Evolutionary conservation across 1,139 yeast genomes (phyloP).

Genomic region (Scheffersomyces stambukii): DNA sequence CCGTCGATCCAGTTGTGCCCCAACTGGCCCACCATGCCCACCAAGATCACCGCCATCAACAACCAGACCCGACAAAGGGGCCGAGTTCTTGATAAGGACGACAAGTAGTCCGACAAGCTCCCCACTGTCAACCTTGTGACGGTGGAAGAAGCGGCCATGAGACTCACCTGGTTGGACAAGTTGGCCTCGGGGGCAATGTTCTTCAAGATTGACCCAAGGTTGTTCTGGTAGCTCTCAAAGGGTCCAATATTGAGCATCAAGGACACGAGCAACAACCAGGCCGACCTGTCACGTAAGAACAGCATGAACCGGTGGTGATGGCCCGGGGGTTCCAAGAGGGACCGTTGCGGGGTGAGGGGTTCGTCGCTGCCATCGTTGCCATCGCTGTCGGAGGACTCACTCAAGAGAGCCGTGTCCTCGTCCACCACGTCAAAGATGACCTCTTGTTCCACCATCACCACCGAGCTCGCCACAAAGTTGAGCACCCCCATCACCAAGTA

Average conservation of each 20-base stretch:
- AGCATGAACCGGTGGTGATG: slow-evolving; percentile 45
- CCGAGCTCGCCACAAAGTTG: slow-evolving; percentile 60
- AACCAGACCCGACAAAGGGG: slow-evolving; percentile 41
- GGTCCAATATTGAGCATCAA: slow-evolving; percentile 78
- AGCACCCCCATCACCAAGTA: slow-evolving; percentile 54
- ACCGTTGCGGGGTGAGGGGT: slow-evolving; percentile 18
- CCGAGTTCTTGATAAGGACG: slow-evolving; percentile 17
- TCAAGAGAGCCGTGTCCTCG: slow-evolving; percentile 17
- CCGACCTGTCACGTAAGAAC: slow-evolving; percentile 60
- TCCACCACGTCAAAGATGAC: slow-evolving; percentile 33
- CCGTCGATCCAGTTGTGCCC: slow-evolving; percentile 6
- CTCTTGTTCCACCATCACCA: slow-evolving; percentile 61
- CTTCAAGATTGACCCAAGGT: slow-evolving; percentile 64
- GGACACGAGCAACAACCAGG: slow-evolving; percentile 61
- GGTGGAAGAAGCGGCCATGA: slow-evolving; percentile 40
- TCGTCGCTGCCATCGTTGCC: not conserved
- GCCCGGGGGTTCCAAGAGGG: slow-evolving; percentile 37
- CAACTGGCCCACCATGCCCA: slow-evolving; percentile 49
- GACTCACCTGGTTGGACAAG: slow-evolving; percentile 42
- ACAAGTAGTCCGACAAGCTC: slow-evolving; percentile 53
- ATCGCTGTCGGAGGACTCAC: slow-evolving; percentile 2
- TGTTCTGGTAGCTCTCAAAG: slow-evolving; percentile 80
- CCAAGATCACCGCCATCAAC: slow-evolving; percentile 31
- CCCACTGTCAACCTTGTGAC: slow-evolving; percentile 59
- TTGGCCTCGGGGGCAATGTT: slow-evolving; percentile 38